phyloP scores from a whole-genome alignment of 2,329 filamentous ascomycete genomes.

The Fusarium sp. region DNA sequence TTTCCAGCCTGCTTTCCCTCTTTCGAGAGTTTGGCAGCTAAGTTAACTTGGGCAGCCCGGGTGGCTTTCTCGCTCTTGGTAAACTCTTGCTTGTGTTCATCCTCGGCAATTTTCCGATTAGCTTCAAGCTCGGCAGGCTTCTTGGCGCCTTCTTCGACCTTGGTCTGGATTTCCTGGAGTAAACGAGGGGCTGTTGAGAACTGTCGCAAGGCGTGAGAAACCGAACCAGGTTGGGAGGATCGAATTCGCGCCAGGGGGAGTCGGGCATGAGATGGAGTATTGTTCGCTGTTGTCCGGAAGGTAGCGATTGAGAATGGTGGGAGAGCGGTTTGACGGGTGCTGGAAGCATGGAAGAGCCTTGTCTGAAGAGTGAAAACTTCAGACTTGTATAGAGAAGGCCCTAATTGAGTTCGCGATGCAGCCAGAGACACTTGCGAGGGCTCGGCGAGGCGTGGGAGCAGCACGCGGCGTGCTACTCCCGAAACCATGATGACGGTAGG shows the following conservation, averaged over 20 bases:
- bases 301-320: slow-evolving; percentile 45
- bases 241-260: slow-evolving; percentile 6
- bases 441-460: slow-evolving; percentile 60
- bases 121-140: slow-evolving; percentile 49
- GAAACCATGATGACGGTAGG: slow-evolving; percentile 59
- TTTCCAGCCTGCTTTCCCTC: slow-evolving; percentile 72
- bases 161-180: slow-evolving; percentile 44
- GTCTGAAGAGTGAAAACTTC: slow-evolving; percentile 32
- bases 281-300: slow-evolving; percentile 37
- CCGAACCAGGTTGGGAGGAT: slow-evolving; percentile 19
- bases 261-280: slow-evolving; percentile 10
- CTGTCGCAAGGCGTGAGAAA: slow-evolving; percentile 42
- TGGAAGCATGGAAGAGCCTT: slow-evolving; percentile 35
- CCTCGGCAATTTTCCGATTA: slow-evolving; percentile 50
- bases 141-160: slow-evolving; percentile 51
- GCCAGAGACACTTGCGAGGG: slow-evolving; percentile 44
- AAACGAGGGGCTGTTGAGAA: slow-evolving; percentile 48
- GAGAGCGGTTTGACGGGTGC: slow-evolving; percentile 35
- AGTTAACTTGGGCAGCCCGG: slow-evolving; percentile 88
- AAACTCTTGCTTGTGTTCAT: slow-evolving; percentile 58
- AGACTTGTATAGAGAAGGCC: slow-evolving; percentile 30
- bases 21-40: slow-evolving; percentile 87
- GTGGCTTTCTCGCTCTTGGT: slow-evolving; percentile 84
- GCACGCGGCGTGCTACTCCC: slow-evolving; percentile 61
- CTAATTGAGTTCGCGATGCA: slow-evolving; percentile 40